phyloP scores from a whole-genome alignment of 179 eudicot species.

The Sideroxylon spinosum region DNA sequence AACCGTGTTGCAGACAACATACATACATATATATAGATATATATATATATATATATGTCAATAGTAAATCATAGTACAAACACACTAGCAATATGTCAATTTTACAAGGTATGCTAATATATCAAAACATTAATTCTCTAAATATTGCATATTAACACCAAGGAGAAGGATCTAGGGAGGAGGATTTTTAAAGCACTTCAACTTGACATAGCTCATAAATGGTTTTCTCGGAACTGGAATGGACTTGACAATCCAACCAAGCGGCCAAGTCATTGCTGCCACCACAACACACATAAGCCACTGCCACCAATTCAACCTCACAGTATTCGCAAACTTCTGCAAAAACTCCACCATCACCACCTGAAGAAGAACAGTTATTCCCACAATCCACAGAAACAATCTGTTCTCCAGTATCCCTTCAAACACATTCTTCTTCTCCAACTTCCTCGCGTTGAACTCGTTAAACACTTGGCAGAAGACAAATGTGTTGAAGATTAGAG shows the following conservation, averaged over 20 bases:
- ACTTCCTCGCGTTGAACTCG: constrained; percentile 37
- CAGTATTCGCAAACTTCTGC: constrained; percentile 33
- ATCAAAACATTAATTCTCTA: too few relatives aligned
- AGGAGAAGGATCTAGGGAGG: too few relatives aligned
- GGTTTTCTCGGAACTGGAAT: constrained; percentile 22
- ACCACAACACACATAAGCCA: constrained; percentile 32
- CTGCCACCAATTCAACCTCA: constrained; percentile 33
- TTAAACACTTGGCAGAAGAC: constrained; percentile 44
- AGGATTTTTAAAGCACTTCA: too few relatives aligned
- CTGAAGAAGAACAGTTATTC: constrained; percentile 19
- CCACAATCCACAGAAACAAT: constrained; percentile 31
- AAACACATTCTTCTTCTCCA: constrained; percentile 38
- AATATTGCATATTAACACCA: too few relatives aligned
- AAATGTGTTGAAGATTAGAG: constrained; percentile 34
- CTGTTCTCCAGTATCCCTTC: constrained; percentile 28
- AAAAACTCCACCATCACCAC: constrained; percentile 18
- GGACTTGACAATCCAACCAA: constrained; percentile 36
- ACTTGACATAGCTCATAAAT: background rate
- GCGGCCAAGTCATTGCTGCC: constrained; percentile 30
- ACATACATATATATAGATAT: too few relatives aligned
- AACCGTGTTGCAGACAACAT: too few relatives aligned
- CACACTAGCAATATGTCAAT: too few relatives aligned
- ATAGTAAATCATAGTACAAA: too few relatives aligned
- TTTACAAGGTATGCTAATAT: too few relatives aligned
- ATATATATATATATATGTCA: too few relatives aligned